phyloP scores from a whole-genome alignment of 768 basidiomycete species.

The Macrocybe gigantea region DNA sequence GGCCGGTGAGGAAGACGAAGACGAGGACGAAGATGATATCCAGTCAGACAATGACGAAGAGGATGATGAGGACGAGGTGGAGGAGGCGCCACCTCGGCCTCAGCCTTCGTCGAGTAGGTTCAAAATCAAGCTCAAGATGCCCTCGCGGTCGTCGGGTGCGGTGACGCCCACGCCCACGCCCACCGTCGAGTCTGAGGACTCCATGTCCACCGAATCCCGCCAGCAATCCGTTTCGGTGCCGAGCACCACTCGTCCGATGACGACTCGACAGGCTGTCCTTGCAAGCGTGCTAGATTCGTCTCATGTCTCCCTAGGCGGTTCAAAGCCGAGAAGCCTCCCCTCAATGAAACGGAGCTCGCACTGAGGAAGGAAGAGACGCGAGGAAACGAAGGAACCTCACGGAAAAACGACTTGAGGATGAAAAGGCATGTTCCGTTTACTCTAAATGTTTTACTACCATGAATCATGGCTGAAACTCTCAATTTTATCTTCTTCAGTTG shows the following conservation, averaged over 20 bases:
- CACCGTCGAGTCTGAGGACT: conserved; percentile 33
- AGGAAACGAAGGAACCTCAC: conserved; percentile 75
- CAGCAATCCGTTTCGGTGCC: conserved; percentile 14
- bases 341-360: conserved; percentile 16
- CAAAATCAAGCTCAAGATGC: conserved; percentile 15
- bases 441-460: not conserved
- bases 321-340: conserved; percentile 16
- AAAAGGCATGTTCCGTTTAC: conserved; percentile 47
- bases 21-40: conserved; percentile 6
- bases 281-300: conserved; percentile 63
- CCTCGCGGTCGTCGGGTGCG: not conserved
- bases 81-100: conserved; percentile 4
- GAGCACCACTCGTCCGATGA: conserved; percentile 36
- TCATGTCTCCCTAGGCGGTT: conserved; percentile 51
- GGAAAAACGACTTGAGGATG: conserved; percentile 82
- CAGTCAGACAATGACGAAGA: conserved; percentile 6
- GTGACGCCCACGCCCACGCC: conserved; percentile 15
- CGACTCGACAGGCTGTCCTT: conserved; percentile 63
- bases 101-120: conserved; percentile 7
- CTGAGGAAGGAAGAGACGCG: conserved; percentile 72
- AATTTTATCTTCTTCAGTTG: conserved; percentile 39
- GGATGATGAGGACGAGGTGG: conserved; percentile 12
- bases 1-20: conserved; percentile 8
- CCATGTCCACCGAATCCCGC: conserved; percentile 19
- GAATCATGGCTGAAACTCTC: not conserved